phyloP scores from a whole-genome alignment of 2,329 filamentous ascomycete genomes.

The Stagonosporopsis cucurbitacearum region DNA sequence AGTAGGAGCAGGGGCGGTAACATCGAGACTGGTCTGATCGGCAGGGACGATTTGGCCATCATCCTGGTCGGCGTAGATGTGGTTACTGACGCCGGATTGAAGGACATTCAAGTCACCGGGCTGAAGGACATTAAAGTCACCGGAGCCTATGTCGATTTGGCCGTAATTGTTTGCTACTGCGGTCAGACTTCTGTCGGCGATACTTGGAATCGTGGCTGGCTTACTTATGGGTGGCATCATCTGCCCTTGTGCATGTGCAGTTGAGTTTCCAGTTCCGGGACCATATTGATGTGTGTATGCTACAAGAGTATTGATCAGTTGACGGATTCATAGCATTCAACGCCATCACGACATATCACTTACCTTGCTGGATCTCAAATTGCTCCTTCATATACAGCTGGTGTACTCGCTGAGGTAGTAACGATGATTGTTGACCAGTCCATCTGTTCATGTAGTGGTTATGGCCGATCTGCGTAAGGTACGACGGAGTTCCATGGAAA shows the following conservation, averaged over 20 bases:
- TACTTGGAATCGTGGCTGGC: no score
- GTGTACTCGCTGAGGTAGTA: background rate
- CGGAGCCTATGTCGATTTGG: background rate
- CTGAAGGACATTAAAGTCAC: background rate
- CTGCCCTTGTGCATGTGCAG: background rate
- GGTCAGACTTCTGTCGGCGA: background rate
- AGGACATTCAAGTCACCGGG: background rate
- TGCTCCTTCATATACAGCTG: background rate
- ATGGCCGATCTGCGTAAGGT: background rate
- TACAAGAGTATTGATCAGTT: no score
- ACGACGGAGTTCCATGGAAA: background rate
- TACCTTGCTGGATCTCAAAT: background rate
- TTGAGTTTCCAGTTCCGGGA: background rate
- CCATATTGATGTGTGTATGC: background rate
- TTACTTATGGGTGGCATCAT: no score
- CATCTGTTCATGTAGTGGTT: background rate
- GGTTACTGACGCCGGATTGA: background rate
- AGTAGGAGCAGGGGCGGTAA: background rate
- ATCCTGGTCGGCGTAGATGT: background rate
- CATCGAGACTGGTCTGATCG: background rate
- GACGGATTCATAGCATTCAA: no score
- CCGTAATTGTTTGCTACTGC: background rate
- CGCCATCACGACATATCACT: background rate
- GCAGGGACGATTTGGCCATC: background rate
- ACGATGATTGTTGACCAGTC: background rate